Base-by-base conservation (phyloP, 2,329 filamentous ascomycete species). In the Fusarium sp. region DNA sequence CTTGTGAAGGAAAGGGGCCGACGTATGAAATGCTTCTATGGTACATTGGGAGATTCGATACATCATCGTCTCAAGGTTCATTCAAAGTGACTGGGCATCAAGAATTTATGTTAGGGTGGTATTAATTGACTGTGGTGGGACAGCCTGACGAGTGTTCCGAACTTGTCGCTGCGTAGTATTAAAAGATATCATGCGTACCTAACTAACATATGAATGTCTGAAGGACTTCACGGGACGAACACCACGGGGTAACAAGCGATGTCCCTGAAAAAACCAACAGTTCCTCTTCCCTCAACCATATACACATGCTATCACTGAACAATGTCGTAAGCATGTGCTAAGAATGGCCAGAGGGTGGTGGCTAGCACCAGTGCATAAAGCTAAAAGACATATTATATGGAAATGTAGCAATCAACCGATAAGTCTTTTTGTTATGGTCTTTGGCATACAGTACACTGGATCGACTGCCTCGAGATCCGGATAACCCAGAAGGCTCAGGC, bases 401-500 rank as follows among this genome's bases (percentile, higher is more conserved):
- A 47, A 18, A 43, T 23, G 23, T 8, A 16, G 5, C 21, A 30
- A 23, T 77, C 74, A 81, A 51, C 83, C 80, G 76, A 90, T 75
- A n/a, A 89, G 83, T 75, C 86, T 88, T 63, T 88, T 82, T 47
- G 87, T 89, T 49, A 90, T 87, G 59, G 86, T 83, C 79, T 88
- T 91, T 2, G 93, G 93, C 87, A 94, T 89, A 79, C 92, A 94
- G 76, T 98, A 99, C 46, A 93, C 88, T 32, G 96, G 93, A 79
- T 99, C 93, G 55, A 99, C 91, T 64, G 91, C 89, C 74, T 91
- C 87, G 45, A 98, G 81, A 2, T 90, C 93, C 9, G 92, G 89
- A 75, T 92, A 93, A 13, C 89, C 89, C 28, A 98, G 82, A 59
- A 99, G 85, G 78, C 94, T 97, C 72, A 99, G 82, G 4, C 96